Evolutionary conservation across 257 asterid genomes (phyloP).

Genomic region (Anisodus tanguticus): DNA sequence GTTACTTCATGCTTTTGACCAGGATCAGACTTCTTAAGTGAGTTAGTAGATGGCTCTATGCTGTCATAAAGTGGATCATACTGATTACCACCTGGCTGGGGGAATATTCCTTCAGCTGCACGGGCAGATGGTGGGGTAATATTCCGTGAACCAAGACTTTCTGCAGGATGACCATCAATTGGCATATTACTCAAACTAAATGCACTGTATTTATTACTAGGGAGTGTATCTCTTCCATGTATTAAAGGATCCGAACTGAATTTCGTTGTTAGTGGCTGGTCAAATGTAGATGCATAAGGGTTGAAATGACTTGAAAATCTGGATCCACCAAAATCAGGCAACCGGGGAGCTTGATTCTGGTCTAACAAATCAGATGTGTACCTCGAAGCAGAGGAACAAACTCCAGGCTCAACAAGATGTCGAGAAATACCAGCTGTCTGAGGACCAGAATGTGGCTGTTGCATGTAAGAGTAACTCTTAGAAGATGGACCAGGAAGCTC

Average conservation of each 20-base stretch:
- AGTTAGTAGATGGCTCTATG: slow-evolving; percentile 69
- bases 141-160: slow-evolving; percentile 44
- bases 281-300: slow-evolving; percentile 74
- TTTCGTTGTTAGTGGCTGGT: slow-evolving; percentile 62
- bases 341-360: slow-evolving; percentile 48
- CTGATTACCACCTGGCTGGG: slow-evolving; percentile 57
- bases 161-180: slow-evolving; percentile 42
- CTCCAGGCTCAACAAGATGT: slow-evolving; percentile 45
- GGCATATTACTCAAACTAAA: slow-evolving; percentile 49
- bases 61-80: slow-evolving; percentile 93
- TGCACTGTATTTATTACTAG: slow-evolving; percentile 43
- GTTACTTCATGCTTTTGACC: slow-evolving; percentile 51
- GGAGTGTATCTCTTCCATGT: slow-evolving; percentile 50
- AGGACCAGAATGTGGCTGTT: slow-evolving; percentile 48
- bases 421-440: slow-evolving; percentile 42
- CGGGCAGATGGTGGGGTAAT: slow-evolving; percentile 49
- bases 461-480: slow-evolving; percentile 43
- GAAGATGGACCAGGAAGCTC: slow-evolving; percentile 39
- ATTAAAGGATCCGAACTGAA: slow-evolving; percentile 48
- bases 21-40: slow-evolving; percentile 49
- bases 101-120: slow-evolving; percentile 42
- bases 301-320: slow-evolving; percentile 60
- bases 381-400: slow-evolving; percentile 51
- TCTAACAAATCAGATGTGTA: slow-evolving; percentile 52
- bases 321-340: slow-evolving; percentile 50